Percentiles rank a stretch among this genome's conserved stretches.
Conservation (phyloP, 768 basidiomycete genomes). For the Pleurotus cornucopiae region DNA sequence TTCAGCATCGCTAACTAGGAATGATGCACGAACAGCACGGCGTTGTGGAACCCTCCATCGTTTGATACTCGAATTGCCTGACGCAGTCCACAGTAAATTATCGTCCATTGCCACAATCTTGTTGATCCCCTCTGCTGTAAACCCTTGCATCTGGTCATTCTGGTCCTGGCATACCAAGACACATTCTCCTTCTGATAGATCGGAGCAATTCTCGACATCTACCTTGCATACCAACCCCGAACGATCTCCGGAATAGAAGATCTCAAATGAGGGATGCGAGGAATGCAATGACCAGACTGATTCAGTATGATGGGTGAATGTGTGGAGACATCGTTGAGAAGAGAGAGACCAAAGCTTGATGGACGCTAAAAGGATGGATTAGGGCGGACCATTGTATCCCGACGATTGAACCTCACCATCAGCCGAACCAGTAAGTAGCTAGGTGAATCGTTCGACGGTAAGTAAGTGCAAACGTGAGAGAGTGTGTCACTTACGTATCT, state of each 20-base stretch:
- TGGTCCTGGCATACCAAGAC: conserved; percentile 72
- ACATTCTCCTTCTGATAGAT: conserved; percentile 88
- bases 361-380: conserved; percentile 40
- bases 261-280: conserved; percentile 76
- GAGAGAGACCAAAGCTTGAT: conserved; percentile 93
- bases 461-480: no score
- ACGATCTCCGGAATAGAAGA: conserved; percentile 94
- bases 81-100: conserved; percentile 85
- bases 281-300: conserved; percentile 94
- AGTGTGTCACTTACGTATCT: conserved; percentile 63
- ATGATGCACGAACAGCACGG: conserved; percentile 29
- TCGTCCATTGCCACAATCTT: conserved; percentile 83
- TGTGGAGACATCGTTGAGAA: conserved; percentile 88
- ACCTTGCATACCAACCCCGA: conserved; percentile 87
- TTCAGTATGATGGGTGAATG: conserved; percentile 92
- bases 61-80: conserved; percentile 73
- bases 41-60: conserved; percentile 74
- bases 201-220: conserved; percentile 80
- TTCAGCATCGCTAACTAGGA: conserved; percentile 19
- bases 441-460: no score
- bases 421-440: conserved; percentile 84
- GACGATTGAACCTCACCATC: conserved; percentile 42
- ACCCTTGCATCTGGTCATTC: conserved; percentile 26
- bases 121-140: conserved; percentile 58
- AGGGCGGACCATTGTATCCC: background rate